Evolutionary conservation across 1,139 yeast genomes (phyloP).

Genomic region (Yamadazyma sp.): DNA sequence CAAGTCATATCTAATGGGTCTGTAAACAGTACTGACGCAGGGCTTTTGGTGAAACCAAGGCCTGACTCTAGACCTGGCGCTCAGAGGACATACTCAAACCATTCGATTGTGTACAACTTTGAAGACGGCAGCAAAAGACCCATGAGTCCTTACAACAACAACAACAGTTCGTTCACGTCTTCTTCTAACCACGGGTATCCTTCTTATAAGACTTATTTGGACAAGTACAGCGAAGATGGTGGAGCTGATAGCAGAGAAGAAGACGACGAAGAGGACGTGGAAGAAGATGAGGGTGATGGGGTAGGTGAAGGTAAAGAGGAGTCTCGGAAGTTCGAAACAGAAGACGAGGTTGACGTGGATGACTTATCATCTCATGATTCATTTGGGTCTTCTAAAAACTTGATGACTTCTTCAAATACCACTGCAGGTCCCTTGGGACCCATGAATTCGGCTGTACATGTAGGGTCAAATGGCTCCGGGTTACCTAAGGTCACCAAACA

Average conservation of each 20-base stretch:
- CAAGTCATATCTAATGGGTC: background rate
- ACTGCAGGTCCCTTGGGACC: conserved; percentile 8
- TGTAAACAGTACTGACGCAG: background rate
- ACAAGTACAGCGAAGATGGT: conserved; percentile 8
- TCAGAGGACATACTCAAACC: conserved; percentile 14
- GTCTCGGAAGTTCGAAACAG: conserved; percentile 14
- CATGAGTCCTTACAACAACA: conserved; percentile 12
- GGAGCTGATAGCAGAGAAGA: conserved; percentile 5
- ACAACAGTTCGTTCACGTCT: conserved; percentile 8
- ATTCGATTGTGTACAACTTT: conserved; percentile 7
- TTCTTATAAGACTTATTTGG: conserved; percentile 1
- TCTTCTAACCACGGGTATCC: background rate
- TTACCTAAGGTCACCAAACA: background rate
- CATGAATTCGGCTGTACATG: no score
- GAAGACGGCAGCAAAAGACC: conserved; percentile 7
- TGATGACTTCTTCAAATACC: conserved; percentile 14
- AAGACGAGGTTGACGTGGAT: conserved; percentile 27
- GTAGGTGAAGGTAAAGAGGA: conserved; percentile 7
- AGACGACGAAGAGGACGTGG: conserved; percentile 8
- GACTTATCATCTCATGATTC: conserved; percentile 34
- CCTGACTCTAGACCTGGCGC: conserved; percentile 14
- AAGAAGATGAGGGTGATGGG: conserved; percentile 7
- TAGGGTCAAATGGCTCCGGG: background rate
- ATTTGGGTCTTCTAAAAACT: conserved; percentile 14
- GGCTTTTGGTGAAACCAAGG: conserved; percentile 3